Conservation (phyloP, 345 rosid genomes). For the Eucalyptus lansdowneana region DNA sequence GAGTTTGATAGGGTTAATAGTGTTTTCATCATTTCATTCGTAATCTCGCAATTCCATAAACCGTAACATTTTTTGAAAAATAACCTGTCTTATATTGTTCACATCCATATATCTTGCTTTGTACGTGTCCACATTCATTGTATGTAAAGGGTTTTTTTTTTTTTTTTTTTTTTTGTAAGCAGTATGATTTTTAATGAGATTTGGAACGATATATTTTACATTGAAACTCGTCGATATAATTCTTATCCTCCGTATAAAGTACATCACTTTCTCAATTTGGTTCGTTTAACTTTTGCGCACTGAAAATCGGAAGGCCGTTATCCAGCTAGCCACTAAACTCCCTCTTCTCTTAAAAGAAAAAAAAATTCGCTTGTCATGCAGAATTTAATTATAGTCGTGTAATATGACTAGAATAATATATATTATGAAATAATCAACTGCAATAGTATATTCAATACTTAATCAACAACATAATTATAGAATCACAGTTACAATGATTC, state of each 20-base stretch:
- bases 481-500: neutral
- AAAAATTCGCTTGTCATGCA: neutral
- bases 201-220: neutral
- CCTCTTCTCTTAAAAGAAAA: neutral
- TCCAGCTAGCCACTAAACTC: neutral
- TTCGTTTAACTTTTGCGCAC: neutral
- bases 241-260: neutral
- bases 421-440: neutral
- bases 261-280: neutral
- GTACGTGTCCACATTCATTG: neutral
- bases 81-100: neutral
- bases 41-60: neutral
- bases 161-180: rapidly evolving
- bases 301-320: neutral
- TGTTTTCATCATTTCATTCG: neutral
- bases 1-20: neutral
- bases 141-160: neutral
- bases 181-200: neutral
- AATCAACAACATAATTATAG: neutral
- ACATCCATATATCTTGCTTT: neutral
- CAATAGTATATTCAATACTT: neutral
- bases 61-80: neutral
- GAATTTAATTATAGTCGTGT: neutral
- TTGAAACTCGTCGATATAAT: neutral
- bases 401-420: neutral